These are phyloP conservation scores for Groenewaldozyma salmanticensis DNA, from an alignment of 805 yeast genomes.

Conservation along the genomic window DNA sequence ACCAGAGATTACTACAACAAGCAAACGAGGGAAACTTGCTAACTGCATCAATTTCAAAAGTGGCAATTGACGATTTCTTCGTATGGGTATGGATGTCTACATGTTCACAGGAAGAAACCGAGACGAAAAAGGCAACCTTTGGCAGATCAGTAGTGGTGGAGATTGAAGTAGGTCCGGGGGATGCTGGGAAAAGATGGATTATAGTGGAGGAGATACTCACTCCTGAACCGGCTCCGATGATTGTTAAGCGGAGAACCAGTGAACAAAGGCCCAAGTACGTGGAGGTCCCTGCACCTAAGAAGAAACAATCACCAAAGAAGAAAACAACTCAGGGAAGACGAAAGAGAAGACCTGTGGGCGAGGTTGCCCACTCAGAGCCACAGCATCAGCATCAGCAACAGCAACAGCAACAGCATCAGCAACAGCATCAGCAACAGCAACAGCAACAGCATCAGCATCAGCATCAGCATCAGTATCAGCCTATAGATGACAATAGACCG, in stretches of 20 bases:
- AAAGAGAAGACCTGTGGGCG: constrained; percentile 2
- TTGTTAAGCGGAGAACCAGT: not conserved
- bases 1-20: constrained; percentile 1
- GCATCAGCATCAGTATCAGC: constrained; percentile 1
- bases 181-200: constrained; percentile 24
- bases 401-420: constrained; percentile 5
- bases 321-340: not conserved
- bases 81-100: constrained; percentile 89
- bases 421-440: constrained; percentile 3
- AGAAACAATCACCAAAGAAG: not conserved
- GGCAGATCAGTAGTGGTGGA: constrained; percentile 79
- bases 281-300: not conserved
- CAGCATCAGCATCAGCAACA: constrained; percentile 3
- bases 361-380: too few relatives aligned
- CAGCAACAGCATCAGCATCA: constrained; percentile 4
- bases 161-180: constrained; percentile 65
- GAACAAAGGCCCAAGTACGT: not conserved
- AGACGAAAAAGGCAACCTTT: constrained; percentile 53
- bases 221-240: constrained; percentile 16
- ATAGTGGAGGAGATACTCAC: constrained; percentile 22
- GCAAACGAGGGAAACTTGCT: constrained; percentile 18
- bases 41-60: constrained; percentile 44
- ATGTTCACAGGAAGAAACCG: constrained; percentile 63
- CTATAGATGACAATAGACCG: constrained; percentile 2
- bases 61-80: constrained; percentile 74